Base-by-base conservation (phyloP, 805 yeast species). In the Saccharomyces cerevisiae region DNA sequence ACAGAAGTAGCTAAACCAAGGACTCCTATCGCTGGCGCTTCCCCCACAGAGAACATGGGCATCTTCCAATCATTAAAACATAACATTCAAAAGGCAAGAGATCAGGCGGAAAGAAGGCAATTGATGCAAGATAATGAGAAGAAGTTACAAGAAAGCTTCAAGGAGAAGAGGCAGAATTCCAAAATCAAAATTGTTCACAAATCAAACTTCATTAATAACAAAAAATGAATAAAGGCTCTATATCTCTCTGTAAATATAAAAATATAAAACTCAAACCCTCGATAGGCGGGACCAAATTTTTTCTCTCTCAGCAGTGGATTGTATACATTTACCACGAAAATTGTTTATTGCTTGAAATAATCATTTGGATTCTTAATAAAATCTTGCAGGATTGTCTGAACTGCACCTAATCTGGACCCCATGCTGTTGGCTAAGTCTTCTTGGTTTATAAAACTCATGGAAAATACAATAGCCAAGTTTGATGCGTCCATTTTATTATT, bases 401-500 rank as follows among this genome's bases (percentile, higher is more conserved):
- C 71, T 3, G 80, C 77, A 24, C 83, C 81, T 59, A 81, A 66
- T 28, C 76, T 78, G 10, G 79, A 69, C 14, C 82, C 79, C 72
- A 78, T 79, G 48, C 76, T 72, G 17, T 63, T 62, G 14, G 75
- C 75, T 32, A 74, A 59, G 55, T 70, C 72, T 41, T 73, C 78
- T 60, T 73, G 76, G 58, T 73, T 70, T 59, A 81, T 68, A 60
- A 81, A 79, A 69, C 84, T 79, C 83, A 82, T 82, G 4, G 85
- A 77, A 63, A 92, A 85, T 6, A 92, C 97, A 53, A 95, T 92
- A 4, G 97, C 96, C 63, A 92, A 72, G 66, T 92, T 92, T 1
- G 89, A 84, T 2, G 96, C 81, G 53, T 85, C 88, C 98, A 92
- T 92, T 67, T 84, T 84, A 71, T 92, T 92, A 49, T 72, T 73